Evolutionary conservation across 2,329 filamentous ascomycete species (phyloP), one percentile per base, ranked within the genome.

Genomic region (Colletotrichum musae): DNA sequence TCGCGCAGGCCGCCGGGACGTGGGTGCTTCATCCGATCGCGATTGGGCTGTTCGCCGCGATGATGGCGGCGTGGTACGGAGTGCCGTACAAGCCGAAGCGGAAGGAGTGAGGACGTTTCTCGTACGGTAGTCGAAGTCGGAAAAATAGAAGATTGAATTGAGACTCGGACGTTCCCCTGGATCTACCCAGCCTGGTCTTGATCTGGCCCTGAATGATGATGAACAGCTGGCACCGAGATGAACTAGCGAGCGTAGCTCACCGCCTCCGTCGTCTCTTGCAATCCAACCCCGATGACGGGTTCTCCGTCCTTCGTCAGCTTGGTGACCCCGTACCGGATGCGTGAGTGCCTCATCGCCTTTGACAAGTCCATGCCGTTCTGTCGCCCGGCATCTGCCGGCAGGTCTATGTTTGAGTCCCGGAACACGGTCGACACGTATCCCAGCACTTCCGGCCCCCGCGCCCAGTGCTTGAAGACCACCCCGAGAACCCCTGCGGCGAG

Each of bases 21-120:
- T 92, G 85, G 80, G 90, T 91, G 41, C 80, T 92, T 75, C 88
- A 86, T 80, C 91, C 92, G 0, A 89, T 94, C 70, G 91, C 89
- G 48, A 88, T 94, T 72, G 87, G 81, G 0, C 75, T 93, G 67
- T 93, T 92, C 78, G 83, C 79, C 1, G 82, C 86, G 3, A 94
- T 94, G 92, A 58, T 90, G 53, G 76, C 84, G 1, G 91, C 88
- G 71, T 94, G 91, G 92, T 89, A 85, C 61, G 80, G 78, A 1
- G 77, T 93, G 71, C 91, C 92, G 0, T 80, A 77, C 13, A 76
- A 83, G 48, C 80, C 80, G 69, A 93, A 93, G 87, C 86, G 87
- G 74, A 85, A 80, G 0, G 90, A 92, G 70, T 92, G 32, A 85
- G 63, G 48, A 1, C 21, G 7, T n/a, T 43, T 4, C 13, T 52